These are phyloP conservation scores for Rhinocladiella similis DNA, from an alignment of 2,329 filamentous ascomycete genomes.

Conservation along the genomic window DNA sequence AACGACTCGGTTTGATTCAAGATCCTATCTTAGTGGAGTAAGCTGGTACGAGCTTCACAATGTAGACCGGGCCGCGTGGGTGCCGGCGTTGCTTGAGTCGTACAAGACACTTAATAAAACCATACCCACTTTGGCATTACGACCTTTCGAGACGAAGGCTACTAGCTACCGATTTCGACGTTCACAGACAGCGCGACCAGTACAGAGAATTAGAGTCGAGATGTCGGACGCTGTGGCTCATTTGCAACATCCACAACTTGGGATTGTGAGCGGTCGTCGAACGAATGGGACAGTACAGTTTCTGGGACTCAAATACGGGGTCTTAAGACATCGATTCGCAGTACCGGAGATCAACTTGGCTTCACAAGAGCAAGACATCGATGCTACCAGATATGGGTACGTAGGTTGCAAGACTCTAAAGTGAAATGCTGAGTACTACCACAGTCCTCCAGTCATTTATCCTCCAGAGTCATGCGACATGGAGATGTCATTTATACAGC, in stretches of 20 bases:
- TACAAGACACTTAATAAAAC: too few species aligned
- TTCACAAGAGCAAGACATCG: background rate
- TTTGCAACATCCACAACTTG: constrained; percentile 1
- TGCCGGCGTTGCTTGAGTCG: too few species aligned
- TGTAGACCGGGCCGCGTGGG: too few species aligned
- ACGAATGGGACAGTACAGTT: background rate
- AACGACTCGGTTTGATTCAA: background rate
- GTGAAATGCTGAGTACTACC: background rate
- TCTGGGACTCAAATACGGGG: constrained; percentile 2
- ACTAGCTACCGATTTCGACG: background rate
- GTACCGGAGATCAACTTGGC: background rate
- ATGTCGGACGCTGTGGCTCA: background rate
- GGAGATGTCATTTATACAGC: constrained; percentile 1
- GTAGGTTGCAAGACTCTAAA: background rate
- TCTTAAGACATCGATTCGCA: constrained; percentile 2
- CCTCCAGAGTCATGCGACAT: background rate
- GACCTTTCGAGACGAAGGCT: background rate
- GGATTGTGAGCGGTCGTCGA: background rate
- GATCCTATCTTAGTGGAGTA: background rate
- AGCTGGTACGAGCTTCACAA: background rate
- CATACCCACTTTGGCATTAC: too few species aligned
- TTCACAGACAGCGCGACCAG: background rate
- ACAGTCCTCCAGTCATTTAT: background rate
- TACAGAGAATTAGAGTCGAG: background rate
- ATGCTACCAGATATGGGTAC: constrained; percentile 1